Percentiles rank a stretch among this genome's conserved stretches.
phyloP scores from a whole-genome alignment of 192 early-diverging fungal genomes.

The Coemansia sp. region DNA sequence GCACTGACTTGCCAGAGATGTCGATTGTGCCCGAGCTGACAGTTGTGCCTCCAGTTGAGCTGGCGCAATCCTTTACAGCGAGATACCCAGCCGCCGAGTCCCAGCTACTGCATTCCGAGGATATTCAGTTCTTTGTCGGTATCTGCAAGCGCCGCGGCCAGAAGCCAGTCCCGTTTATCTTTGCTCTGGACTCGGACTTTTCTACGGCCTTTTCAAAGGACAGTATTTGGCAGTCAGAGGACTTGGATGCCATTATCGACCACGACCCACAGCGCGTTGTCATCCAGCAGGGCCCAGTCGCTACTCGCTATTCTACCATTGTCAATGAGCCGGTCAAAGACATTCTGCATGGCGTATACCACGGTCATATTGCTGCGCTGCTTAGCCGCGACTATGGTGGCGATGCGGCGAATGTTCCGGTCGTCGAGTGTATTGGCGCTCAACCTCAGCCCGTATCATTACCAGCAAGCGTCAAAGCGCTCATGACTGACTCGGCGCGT shows the following conservation, averaged over 20 bases:
- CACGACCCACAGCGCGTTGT: conserved; percentile 79
- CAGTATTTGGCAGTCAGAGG: conserved; percentile 86
- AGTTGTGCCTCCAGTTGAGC: background rate
- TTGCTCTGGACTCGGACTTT: conserved; percentile 85
- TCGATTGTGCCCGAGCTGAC: background rate
- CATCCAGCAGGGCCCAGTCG: conserved; percentile 87
- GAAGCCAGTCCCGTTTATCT: conserved; percentile 91
- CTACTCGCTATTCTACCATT: conserved; percentile 70
- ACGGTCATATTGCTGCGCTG: conserved; percentile 73
- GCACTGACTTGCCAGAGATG: background rate
- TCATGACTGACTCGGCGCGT: background rate
- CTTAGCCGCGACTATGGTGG: conserved; percentile 69
- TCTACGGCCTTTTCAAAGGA: conserved; percentile 90
- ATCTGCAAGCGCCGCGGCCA: conserved; percentile 55
- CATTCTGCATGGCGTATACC: conserved; percentile 81
- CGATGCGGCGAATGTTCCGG: conserved; percentile 60
- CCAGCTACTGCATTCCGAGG: conserved; percentile 42
- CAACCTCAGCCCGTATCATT: background rate
- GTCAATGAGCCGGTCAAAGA: conserved; percentile 85
- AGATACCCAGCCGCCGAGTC: conserved; percentile 14
- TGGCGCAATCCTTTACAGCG: conserved; percentile 31
- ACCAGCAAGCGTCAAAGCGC: background rate
- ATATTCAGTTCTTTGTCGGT: conserved; percentile 46
- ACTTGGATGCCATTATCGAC: conserved; percentile 76
- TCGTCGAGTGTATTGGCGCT: conserved; percentile 70